Conservation (phyloP, 345 rosid genomes). For the Eucalyptus camaldulensis region DNA sequence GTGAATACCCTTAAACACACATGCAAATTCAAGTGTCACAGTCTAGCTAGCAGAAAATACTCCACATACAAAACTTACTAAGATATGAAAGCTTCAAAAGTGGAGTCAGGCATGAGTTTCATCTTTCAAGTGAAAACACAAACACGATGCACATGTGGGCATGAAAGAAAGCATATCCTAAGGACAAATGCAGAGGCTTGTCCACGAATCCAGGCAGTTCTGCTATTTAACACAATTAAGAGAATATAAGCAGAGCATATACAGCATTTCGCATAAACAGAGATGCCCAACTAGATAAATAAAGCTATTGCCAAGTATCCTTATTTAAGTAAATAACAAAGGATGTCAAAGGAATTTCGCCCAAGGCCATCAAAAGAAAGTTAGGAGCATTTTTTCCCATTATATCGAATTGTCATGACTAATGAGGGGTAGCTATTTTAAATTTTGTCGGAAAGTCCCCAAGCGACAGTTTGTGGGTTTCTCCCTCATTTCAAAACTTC, state of each 20-base stretch:
- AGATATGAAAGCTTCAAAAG: neutral
- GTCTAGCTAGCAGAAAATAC: neutral
- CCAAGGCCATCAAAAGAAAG: neutral
- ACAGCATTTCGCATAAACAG: neutral
- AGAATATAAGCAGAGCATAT: neutral
- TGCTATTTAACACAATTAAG: neutral
- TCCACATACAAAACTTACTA: neutral
- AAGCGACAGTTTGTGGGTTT: neutral
- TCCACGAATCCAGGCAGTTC: neutral
- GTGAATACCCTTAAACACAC: neutral
- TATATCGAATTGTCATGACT: neutral
- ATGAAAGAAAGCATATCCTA: neutral
- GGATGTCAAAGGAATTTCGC: neutral
- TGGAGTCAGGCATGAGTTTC: neutral
- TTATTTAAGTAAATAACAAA: neutral
- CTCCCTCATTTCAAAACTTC: neutral
- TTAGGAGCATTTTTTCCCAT: neutral
- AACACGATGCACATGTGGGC: neutral
- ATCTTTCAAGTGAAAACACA: neutral
- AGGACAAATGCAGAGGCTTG: neutral
- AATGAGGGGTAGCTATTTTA: neutral
- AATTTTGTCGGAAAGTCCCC: neutral
- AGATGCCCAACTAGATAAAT: neutral
- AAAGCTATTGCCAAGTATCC: neutral
- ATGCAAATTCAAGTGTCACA: neutral